These are phyloP conservation scores for Bauhinia variegata DNA, from an alignment of 306 rosid genomes.

Conservation along the genomic window DNA sequence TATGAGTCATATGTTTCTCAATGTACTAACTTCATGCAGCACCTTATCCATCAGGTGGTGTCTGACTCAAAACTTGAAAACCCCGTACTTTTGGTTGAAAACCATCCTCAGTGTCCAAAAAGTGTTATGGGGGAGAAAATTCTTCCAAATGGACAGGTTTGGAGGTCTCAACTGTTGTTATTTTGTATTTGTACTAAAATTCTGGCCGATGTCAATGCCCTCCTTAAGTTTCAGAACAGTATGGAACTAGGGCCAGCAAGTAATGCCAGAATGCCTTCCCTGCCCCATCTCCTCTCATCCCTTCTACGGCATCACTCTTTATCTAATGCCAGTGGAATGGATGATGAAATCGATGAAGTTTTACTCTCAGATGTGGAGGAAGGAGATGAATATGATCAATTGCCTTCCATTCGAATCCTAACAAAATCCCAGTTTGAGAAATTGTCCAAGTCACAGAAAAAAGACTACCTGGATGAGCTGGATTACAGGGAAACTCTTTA, in stretches of 20 bases:
- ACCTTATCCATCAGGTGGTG: conserved; percentile 79
- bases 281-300: conserved; percentile 93
- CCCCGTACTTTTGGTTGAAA: conserved; percentile 89
- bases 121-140: conserved; percentile 76
- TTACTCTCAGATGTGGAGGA: conserved; percentile 57
- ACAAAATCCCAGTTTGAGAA: conserved; percentile 77
- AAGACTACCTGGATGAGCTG: conserved; percentile 85
- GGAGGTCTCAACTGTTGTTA: conserved; percentile 84
- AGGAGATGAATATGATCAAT: conserved; percentile 85
- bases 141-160: conserved; percentile 95
- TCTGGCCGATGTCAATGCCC: conserved; percentile 75
- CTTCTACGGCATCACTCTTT: conserved; percentile 56
- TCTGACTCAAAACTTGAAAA: conserved; percentile 84
- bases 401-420: conserved; percentile 80
- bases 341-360: conserved; percentile 59
- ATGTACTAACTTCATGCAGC: conserved; percentile 66
- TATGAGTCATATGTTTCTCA: conserved; percentile 69
- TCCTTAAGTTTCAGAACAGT: conserved; percentile 78
- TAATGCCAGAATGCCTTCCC: conserved; percentile 65
- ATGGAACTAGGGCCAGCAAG: conserved; percentile 72
- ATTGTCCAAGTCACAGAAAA: conserved; percentile 70
- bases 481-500: conserved; percentile 92
- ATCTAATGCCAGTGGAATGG: conserved; percentile 50
- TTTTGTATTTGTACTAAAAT: conserved; percentile 83
- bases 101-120: conserved; percentile 79